Conservation (phyloP, 495 filamentous ascomycete species). For the Neurospora pannonica region DNA sequence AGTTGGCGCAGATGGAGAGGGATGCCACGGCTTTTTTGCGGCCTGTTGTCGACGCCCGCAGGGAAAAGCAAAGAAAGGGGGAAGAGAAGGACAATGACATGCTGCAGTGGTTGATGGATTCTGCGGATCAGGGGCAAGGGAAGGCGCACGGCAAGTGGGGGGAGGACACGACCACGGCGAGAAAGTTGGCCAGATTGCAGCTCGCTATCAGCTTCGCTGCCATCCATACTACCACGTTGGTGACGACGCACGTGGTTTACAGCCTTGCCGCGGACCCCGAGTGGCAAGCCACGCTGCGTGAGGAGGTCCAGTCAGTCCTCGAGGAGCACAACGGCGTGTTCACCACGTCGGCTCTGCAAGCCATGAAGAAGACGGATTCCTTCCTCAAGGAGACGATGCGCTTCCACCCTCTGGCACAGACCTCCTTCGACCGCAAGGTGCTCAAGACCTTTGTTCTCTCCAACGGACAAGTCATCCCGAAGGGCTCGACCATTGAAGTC, state of each 20-base stretch:
- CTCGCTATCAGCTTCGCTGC: slow-evolving; percentile 38
- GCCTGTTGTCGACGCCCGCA: slow-evolving; percentile 20
- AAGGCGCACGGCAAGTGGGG: slow-evolving; percentile 10
- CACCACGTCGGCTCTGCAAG: slow-evolving; percentile 17
- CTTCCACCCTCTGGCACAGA: slow-evolving; percentile 6
- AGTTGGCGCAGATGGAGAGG: slow-evolving; percentile 16
- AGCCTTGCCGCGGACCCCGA: slow-evolving; percentile 34
- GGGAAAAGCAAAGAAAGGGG: slow-evolving; percentile 1
- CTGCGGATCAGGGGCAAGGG: background rate
- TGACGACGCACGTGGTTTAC: slow-evolving; percentile 20
- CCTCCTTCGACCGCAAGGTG: slow-evolving; percentile 29
- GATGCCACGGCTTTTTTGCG: slow-evolving; percentile 20
- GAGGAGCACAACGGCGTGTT: slow-evolving; percentile 20
- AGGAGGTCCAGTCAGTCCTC: slow-evolving; percentile 38
- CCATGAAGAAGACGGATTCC: slow-evolving; percentile 28
- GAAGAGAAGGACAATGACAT: slow-evolving; percentile 25
- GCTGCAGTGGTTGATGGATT: slow-evolving; percentile 32
- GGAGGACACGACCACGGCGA: slow-evolving; percentile 8
- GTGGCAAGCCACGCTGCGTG: slow-evolving; percentile 37
- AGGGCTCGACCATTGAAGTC: slow-evolving; percentile 28
- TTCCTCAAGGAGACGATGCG: slow-evolving; percentile 29
- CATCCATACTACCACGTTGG: slow-evolving; percentile 32
- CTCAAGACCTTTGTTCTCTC: slow-evolving; percentile 30
- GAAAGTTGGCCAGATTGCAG: slow-evolving; percentile 24
- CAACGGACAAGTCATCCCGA: slow-evolving; percentile 30